Base-by-base conservation (phyloP, 2,329 filamentous ascomycete species). In the Dactylellina haptotyla region DNA sequence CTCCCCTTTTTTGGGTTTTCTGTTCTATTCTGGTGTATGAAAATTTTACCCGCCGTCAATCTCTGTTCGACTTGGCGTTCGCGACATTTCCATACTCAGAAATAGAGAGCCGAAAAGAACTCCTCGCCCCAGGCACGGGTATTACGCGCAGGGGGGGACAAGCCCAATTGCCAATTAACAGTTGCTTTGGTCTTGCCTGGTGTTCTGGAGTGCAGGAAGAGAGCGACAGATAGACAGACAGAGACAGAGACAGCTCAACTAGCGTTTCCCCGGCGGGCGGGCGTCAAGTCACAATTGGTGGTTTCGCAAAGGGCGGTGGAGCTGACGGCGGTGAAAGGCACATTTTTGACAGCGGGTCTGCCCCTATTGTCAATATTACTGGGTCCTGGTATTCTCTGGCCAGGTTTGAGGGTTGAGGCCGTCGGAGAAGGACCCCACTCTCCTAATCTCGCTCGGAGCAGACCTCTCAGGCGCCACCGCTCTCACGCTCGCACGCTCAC, bases 141-240 rank as follows among this genome's bases (percentile, higher is more conserved):
- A 72, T 64, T 64, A 72, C 58, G 56, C 53, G 67, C 67, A 72
- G 67, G 67, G 66, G 67, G 30, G n/a, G n/a, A n/a, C n/a, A n/a
- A n/a, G n/a, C n/a, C n/a, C n/a, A n/a, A n/a, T n/a, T n/a, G n/a
- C n/a, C n/a, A n/a, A 63, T 26, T n/a, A 18, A 45, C n/a, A 20
- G 9, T 23, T 3, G 9, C n/a, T 6, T 4, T 14, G 37, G 5
- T 41, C 18, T 41, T n/a, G 12, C 18, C 37, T 41, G 37, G 37
- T 6, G 14, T 20, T 46, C n/a, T n/a, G n/a, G n/a, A n/a, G n/a
- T n/a, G n/a, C n/a, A n/a, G n/a, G n/a, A n/a, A n/a, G n/a, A n/a
- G n/a, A n/a, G n/a, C n/a, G n/a, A n/a, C n/a, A n/a, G n/a, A n/a
- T n/a, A n/a, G n/a, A n/a, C n/a, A n/a, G n/a, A n/a, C n/a, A n/a